Evolutionary conservation across 495 filamentous ascomycete species (phyloP).

Genomic region (Coniosporium apollinis): DNA sequence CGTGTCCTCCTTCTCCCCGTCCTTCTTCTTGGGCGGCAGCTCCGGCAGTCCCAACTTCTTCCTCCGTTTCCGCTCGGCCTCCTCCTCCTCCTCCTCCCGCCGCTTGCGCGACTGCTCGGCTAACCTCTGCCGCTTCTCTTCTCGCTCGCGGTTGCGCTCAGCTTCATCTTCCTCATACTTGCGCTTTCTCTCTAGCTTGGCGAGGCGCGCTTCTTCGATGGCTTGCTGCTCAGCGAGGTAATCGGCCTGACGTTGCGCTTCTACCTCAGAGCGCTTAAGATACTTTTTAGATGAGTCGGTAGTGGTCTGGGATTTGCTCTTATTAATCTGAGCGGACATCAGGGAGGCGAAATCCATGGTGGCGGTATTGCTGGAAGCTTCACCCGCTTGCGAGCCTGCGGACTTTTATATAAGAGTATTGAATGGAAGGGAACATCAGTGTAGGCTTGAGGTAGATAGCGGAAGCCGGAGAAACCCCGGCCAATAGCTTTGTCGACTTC

Average conservation of each 20-base stretch:
- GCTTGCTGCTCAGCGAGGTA: conserved; percentile 66
- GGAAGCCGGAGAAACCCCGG: too few species aligned
- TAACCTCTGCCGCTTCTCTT: conserved; percentile 62
- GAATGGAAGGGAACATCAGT: too few species aligned
- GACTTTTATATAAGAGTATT: too few species aligned
- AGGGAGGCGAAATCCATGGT: conserved; percentile 86
- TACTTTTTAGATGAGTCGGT: conserved; percentile 48
- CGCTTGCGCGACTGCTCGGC: conserved; percentile 59
- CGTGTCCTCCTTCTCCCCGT: conserved; percentile 21
- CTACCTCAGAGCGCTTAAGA: conserved; percentile 68
- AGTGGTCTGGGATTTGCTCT: conserved; percentile 36
- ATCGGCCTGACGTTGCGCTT: conserved; percentile 62
- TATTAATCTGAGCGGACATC: conserved; percentile 78
- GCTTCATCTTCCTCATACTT: conserved; percentile 82
- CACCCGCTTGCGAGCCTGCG: too few species aligned
- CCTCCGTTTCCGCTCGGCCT: conserved; percentile 35
- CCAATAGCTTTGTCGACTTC: too few species aligned
- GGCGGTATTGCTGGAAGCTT: conserved; percentile 2
- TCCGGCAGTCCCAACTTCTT: conserved; percentile 55
- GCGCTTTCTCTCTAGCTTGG: conserved; percentile 54
- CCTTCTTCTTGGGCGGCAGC: conserved; percentile 32
- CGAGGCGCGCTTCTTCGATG: conserved; percentile 49
- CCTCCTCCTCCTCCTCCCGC: conserved; percentile 53
- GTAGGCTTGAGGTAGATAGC: too few species aligned
- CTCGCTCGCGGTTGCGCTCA: conserved; percentile 44